A percentile compares a stretch with the other conserved stretches of the same genome.
Conservation (phyloP, 2,329 filamentous ascomycete genomes). For the Cercospora zeina region DNA sequence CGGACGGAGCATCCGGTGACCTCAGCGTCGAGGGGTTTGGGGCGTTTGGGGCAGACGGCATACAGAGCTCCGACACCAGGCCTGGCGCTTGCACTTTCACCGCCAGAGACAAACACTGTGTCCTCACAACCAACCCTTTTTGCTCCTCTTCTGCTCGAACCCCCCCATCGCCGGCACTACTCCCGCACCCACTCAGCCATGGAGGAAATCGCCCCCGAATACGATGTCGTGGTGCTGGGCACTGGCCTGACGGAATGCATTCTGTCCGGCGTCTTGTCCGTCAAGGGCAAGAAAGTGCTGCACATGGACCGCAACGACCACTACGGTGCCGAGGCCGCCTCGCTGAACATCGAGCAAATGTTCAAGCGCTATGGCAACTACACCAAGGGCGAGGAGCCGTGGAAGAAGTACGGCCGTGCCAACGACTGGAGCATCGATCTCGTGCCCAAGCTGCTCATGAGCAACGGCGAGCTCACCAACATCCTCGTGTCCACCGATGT, state of each 20-base stretch:
- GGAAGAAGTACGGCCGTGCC: conserved; percentile 93
- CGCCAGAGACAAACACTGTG: conserved; percentile 1
- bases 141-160: not conserved
- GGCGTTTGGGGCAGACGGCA: not conserved
- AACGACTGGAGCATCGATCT: conserved; percentile 99
- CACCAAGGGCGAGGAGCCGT: conserved; percentile 76
- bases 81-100: conserved; percentile 8
- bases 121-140: not conserved
- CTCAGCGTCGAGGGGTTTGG: conserved; percentile 5
- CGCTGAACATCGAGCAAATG: conserved; percentile 93
- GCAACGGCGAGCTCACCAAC: conserved; percentile 96
- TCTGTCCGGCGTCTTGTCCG: conserved; percentile 93
- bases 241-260: conserved; percentile 99
- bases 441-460: conserved; percentile 98
- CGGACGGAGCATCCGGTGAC: not conserved
- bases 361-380: conserved; percentile 96
- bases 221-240: conserved; percentile 98
- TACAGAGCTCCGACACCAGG: conserved; percentile 5
- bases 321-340: conserved; percentile 96
- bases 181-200: conserved; percentile 55
- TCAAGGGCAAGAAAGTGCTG: conserved; percentile 98
- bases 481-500: conserved; percentile 93
- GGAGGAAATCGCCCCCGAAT: conserved; percentile 98
- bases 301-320: conserved; percentile 99
- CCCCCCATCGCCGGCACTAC: not conserved